phyloP scores from a whole-genome alignment of 345 rosid species.

The Hibiscus trionum region DNA sequence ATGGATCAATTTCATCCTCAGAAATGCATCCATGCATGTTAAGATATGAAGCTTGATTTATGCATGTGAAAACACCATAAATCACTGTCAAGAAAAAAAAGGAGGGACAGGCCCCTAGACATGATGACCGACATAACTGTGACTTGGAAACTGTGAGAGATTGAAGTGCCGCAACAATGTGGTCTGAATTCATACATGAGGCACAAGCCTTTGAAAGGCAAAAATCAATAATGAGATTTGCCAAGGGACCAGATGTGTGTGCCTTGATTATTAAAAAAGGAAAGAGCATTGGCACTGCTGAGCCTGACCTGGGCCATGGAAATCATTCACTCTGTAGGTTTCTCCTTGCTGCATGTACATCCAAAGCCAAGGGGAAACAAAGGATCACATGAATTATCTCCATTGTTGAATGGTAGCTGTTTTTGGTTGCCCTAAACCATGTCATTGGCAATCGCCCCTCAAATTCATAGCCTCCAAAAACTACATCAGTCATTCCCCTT shows the following conservation, averaged over 20 bases:
- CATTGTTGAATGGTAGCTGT: conserved; percentile 38
- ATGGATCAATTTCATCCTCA: background rate
- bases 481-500: conserved; percentile 53
- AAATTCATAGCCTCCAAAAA: conserved; percentile 61
- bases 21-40: background rate
- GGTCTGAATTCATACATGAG: background rate
- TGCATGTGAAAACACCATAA: background rate
- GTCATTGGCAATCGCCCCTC: conserved; percentile 59
- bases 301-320: conserved; percentile 8
- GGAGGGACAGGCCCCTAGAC: background rate
- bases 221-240: background rate
- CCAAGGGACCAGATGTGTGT: background rate
- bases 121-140: conserved; percentile 3
- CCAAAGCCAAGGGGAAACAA: conserved; percentile 70
- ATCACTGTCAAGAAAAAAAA: background rate
- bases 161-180: background rate
- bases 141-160: conserved; percentile 8
- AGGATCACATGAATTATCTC: conserved; percentile 45
- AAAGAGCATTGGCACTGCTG: background rate
- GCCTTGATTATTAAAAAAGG: no score
- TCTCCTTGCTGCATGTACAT: conserved; percentile 18
- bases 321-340: background rate
- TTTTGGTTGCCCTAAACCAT: conserved; percentile 58
- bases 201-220: background rate
- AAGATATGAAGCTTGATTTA: background rate